A percentile compares a stretch with the other conserved stretches of the same genome.
Evolutionary conservation across 805 yeast genomes (phyloP).

Genomic region (Sugiyamaella qingdaonensis): DNA sequence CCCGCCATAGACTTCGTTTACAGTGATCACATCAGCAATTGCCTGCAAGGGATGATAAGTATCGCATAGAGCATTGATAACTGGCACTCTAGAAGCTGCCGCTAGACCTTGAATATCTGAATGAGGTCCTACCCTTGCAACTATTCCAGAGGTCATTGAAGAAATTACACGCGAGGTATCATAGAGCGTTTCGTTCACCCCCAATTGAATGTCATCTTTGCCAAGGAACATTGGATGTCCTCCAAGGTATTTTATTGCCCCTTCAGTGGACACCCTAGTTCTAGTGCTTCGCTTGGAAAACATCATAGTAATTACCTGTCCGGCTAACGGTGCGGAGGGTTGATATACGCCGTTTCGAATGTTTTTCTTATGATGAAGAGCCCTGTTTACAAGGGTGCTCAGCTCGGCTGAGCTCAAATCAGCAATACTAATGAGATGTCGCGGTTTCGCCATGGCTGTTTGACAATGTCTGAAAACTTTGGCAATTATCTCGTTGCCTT

Average conservation of each 20-base stretch:
- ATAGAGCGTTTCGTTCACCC: conserved; percentile 86
- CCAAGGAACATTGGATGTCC: conserved; percentile 97
- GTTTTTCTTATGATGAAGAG: conserved; percentile 58
- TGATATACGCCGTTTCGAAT: conserved; percentile 50
- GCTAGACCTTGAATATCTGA: conserved; percentile 75
- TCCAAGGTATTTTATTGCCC: conserved; percentile 89
- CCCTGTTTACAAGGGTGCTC: conserved; percentile 64
- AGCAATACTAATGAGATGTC: conserved; percentile 79
- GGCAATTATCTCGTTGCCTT: background rate
- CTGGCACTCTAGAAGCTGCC: conserved; percentile 79
- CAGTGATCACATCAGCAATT: conserved; percentile 82
- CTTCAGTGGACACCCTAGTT: conserved; percentile 91
- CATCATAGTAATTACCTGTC: conserved; percentile 76
- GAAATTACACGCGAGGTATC: conserved; percentile 88
- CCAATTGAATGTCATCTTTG: conserved; percentile 92
- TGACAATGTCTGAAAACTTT: background rate
- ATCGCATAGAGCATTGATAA: conserved; percentile 91
- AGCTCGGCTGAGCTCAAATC: conserved; percentile 75
- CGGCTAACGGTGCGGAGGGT: conserved; percentile 53
- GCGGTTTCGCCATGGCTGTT: conserved; percentile 28
- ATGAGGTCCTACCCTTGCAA: conserved; percentile 92
- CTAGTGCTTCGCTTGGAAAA: conserved; percentile 93
- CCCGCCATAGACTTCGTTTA: conserved; percentile 65
- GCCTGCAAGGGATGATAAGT: conserved; percentile 94
- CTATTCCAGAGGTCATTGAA: conserved; percentile 94